These are phyloP conservation scores for Diaporthe longicolla DNA, from an alignment of 2,329 filamentous ascomycete genomes.

Conservation along the genomic window DNA sequence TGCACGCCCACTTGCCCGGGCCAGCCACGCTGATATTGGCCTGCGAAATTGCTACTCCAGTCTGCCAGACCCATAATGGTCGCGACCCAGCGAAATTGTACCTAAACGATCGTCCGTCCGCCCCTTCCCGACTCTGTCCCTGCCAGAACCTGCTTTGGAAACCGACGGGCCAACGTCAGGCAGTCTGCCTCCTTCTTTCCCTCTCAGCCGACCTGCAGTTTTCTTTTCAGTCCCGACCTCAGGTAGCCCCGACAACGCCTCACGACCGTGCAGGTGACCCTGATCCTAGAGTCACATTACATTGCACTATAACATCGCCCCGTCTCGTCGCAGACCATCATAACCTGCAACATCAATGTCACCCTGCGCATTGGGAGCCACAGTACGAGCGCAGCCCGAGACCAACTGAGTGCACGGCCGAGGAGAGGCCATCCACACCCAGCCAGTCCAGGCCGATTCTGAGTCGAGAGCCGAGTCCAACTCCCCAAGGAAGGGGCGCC, in stretches of 20 bases:
- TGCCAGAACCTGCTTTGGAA: slow-evolving; percentile 5
- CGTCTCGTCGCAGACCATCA: slow-evolving; percentile 16
- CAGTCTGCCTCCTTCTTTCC: slow-evolving; percentile 8
- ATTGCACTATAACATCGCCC: not conserved
- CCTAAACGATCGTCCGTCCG: slow-evolving; percentile 15
- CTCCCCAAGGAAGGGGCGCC: not conserved
- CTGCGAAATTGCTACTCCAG: slow-evolving; percentile 27
- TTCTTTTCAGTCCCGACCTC: not conserved
- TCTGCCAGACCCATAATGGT: slow-evolving; percentile 13
- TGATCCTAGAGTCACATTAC: not conserved
- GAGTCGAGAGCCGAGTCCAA: slow-evolving; percentile 23
- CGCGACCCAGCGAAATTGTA: slow-evolving; percentile 23
- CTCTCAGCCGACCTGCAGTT: slow-evolving; percentile 5
- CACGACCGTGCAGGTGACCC: slow-evolving; percentile 10
- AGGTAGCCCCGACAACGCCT: not conserved
- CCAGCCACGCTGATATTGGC: slow-evolving; percentile 29
- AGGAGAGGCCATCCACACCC: not conserved
- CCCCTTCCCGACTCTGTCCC: slow-evolving; percentile 9
- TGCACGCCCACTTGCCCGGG: not conserved
- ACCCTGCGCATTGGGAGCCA: slow-evolving; percentile 7
- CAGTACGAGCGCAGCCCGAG: slow-evolving; percentile 31
- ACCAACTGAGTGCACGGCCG: slow-evolving; percentile 21
- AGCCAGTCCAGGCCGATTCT: slow-evolving; percentile 23
- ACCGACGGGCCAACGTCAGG: not conserved
- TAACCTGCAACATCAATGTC: slow-evolving; percentile 12